phyloP scores from a whole-genome alignment of 305 asterid species.

The Solanum hybrid region DNA sequence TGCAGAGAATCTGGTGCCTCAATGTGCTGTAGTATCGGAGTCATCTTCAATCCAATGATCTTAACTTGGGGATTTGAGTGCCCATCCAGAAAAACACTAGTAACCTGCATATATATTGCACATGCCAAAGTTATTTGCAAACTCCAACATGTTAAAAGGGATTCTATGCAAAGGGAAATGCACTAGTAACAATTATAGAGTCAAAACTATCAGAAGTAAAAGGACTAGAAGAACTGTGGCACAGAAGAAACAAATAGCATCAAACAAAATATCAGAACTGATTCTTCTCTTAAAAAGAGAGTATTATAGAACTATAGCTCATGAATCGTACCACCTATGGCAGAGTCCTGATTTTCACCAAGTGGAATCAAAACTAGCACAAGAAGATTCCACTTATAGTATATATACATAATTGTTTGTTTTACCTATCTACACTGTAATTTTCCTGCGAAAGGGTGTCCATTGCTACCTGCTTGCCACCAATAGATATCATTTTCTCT shows the following conservation, averaged over 20 bases:
- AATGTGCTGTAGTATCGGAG: conserved; percentile 35
- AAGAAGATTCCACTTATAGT: neutral
- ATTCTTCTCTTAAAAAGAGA: neutral
- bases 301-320: neutral
- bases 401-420: neutral
- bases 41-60: conserved; percentile 62
- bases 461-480: neutral
- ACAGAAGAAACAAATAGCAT: neutral
- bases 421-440: neutral
- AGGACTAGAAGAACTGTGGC: neutral
- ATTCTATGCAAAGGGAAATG: neutral
- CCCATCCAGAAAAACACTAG: conserved; percentile 55
- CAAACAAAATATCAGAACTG: neutral
- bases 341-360: neutral
- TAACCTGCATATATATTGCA: conserved; percentile 29
- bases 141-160: neutral
- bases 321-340: neutral
- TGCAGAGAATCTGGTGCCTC: conserved; percentile 37
- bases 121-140: neutral
- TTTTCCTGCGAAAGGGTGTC: neutral
- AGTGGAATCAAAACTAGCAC: neutral
- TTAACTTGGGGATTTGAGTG: conserved; percentile 64
- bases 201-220: neutral
- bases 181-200: neutral
- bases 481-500: neutral